Percentiles rank a stretch among this genome's conserved stretches.
Evolutionary conservation across 345 rosid species (phyloP).

Genomic region (Hibiscus trionum): DNA sequence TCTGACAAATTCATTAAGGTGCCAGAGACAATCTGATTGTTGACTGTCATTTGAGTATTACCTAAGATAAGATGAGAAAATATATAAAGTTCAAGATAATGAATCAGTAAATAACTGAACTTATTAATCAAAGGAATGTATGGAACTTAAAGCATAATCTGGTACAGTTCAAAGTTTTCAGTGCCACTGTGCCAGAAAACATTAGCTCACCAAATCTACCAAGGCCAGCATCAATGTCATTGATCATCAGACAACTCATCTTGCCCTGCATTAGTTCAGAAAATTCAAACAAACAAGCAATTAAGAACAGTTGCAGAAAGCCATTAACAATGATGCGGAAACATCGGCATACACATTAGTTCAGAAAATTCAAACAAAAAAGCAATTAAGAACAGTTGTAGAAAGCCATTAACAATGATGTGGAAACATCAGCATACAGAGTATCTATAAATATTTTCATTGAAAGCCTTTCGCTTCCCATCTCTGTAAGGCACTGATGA

Average conservation of each 20-base stretch:
- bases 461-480: not conserved
- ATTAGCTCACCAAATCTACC: conserved; percentile 82
- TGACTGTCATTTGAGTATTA: conserved; percentile 89
- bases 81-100: not conserved
- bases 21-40: conserved; percentile 90
- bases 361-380: conserved; percentile 6
- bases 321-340: not conserved
- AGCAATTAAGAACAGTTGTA: not conserved
- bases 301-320: not conserved
- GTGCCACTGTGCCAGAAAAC: not conserved
- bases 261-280: conserved; percentile 65
- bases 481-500: too few species aligned
- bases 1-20: conserved; percentile 89
- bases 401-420: not conserved
- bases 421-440: not conserved
- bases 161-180: not conserved
- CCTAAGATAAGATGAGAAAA: conserved; percentile 30
- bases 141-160: not conserved
- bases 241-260: conserved; percentile 93
- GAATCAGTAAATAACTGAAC: not conserved
- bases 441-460: not conserved
- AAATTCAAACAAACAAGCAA: conserved; percentile 1
- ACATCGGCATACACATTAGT: conserved; percentile 22
- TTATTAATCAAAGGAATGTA: not conserved
- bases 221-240: conserved; percentile 95